Evolutionary conservation across 352 stramenopile species (phyloP).

Genomic region (Pythium sp.): DNA sequence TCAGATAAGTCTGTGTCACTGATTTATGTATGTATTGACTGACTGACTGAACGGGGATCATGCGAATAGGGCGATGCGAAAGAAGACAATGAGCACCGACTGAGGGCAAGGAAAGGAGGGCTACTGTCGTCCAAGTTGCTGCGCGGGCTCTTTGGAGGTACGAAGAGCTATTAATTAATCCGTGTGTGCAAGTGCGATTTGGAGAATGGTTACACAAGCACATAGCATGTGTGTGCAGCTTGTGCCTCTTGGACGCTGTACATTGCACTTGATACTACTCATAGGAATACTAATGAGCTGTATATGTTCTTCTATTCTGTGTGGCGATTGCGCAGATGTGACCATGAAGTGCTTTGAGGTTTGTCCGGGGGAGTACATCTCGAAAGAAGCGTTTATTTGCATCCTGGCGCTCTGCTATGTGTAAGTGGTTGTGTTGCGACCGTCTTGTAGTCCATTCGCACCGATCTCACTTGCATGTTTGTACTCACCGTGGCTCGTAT

Average conservation of each 20-base stretch:
- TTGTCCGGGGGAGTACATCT: constrained; percentile 52
- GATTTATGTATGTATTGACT: constrained; percentile 2
- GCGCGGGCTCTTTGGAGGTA: constrained; percentile 71
- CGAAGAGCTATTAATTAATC: background rate
- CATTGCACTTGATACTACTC: background rate
- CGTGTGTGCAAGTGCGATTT: background rate
- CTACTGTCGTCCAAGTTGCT: constrained; percentile 77
- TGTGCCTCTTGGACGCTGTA: background rate
- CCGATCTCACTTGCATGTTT: background rate
- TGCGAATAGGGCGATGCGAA: constrained; percentile 55
- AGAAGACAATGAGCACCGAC: constrained; percentile 60
- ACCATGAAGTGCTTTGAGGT: constrained; percentile 66
- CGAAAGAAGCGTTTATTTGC: constrained; percentile 74
- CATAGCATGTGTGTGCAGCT: background rate
- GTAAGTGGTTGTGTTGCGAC: constrained; percentile 29
- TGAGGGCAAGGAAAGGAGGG: constrained; percentile 65
- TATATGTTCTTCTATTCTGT: constrained; percentile 1
- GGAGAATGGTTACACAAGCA: background rate
- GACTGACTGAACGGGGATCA: background rate
- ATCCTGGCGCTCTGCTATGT: constrained; percentile 71
- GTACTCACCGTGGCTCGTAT: background rate
- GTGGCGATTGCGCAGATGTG: constrained; percentile 28
- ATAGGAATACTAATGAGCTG: background rate
- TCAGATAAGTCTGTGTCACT: background rate
- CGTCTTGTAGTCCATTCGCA: background rate